Evolutionary conservation across 2,329 filamentous ascomycete species (phyloP), one percentile per base, ranked within the genome.

Genomic region (Trichophyton mentagrophytes): DNA sequence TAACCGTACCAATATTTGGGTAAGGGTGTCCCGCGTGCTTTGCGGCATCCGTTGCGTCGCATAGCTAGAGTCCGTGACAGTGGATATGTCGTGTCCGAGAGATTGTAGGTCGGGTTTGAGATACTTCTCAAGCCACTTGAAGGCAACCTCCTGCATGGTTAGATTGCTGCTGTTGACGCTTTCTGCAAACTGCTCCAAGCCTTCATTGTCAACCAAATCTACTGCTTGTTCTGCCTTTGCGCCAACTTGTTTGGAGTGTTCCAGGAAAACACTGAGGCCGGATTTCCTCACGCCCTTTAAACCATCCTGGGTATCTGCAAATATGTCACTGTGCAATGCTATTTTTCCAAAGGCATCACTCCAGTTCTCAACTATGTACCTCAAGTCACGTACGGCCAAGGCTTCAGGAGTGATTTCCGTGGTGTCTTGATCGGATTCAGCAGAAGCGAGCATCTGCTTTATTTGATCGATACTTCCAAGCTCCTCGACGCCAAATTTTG

Each of bases 181-280:
- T 6, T 73, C 67, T 1, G 78, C 67, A 61, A 84, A 79, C 1
- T 61, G 46, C 22, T 70, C 67, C 9, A 78, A 59, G 17, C 71
- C 68, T 22, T 70, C 67, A n/a, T 72, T 69, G 44, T 72, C 74
- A 17, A 69, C 67, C 17, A 80, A 67, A n/a, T 70, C 61, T 27
- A 74, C 70, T 27, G 74, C 76, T 4, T 68, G 65, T 27, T 71
- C 70, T 1, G 71, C 66, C 61, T 76, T 77, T 40, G 74, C 74
- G 33, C 67, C 70, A 46, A 71, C 69, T 61, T 77, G 74, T 60
- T 78, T 80, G 2, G 80, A 79, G 66, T 82, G 79, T 46, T 82
- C 80, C n/a, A 82, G 71, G 62, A 83, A 83, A 3, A 81, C 76
- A 59, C 79, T 77, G 53, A 83, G 65, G 1, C 80, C 80, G 49